These are phyloP conservation scores for Paxillus ammoniavirescens DNA, from an alignment of 768 basidiomycete species.

Conservation along the genomic window DNA sequence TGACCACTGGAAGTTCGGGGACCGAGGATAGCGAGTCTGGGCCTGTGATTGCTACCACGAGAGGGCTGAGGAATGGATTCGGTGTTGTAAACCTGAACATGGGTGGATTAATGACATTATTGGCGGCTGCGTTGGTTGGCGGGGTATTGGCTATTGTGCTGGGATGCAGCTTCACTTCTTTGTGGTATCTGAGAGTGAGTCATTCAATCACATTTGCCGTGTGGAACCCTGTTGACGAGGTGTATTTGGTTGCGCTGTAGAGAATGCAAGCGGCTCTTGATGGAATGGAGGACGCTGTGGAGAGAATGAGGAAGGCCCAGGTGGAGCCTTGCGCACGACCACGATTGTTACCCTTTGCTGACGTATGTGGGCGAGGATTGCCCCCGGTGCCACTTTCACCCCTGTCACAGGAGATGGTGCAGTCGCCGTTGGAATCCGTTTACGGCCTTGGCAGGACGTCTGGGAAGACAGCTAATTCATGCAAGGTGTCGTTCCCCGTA, in stretches of 20 bases:
- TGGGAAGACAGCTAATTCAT: not conserved
- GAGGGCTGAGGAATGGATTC: not conserved
- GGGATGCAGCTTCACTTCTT: conserved; percentile 60
- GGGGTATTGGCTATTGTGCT: conserved; percentile 69
- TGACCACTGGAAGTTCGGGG: not conserved
- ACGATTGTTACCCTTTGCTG: not conserved
- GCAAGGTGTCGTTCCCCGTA: not conserved
- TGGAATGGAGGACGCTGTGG: not conserved
- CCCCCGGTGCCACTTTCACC: conserved; percentile 7
- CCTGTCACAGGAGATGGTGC: conserved; percentile 1
- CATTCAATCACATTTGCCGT: not conserved
- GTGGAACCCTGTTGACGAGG: conserved; percentile 4
- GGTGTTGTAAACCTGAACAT: conserved; percentile 54
- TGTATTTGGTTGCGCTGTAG: not conserved
- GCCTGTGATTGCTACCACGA: conserved; percentile 9
- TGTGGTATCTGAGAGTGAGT: conserved; percentile 72
- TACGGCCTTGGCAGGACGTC: not conserved
- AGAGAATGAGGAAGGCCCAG: not conserved
- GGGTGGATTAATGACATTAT: conserved; percentile 59
- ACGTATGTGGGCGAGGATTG: not conserved
- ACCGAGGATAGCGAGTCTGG: not conserved
- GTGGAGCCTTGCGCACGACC: not conserved
- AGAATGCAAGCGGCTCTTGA: not conserved
- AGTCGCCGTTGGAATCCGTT: not conserved
- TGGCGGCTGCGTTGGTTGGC: conserved; percentile 53